These are phyloP conservation scores for Flagelloscypha sp. DNA, from an alignment of 768 basidiomycete species.

Conservation along the genomic window DNA sequence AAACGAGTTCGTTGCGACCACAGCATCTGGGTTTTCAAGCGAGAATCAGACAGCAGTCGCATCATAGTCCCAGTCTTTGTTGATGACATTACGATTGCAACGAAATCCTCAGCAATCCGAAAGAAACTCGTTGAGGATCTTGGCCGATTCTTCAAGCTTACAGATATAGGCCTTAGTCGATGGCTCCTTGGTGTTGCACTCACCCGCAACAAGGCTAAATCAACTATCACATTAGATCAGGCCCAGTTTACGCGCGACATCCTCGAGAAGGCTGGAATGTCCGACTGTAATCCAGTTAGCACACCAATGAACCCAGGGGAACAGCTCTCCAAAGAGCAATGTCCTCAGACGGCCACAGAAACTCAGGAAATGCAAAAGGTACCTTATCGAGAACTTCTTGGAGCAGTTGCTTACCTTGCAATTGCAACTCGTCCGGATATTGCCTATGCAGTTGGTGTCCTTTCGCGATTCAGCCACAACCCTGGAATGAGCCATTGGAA, in stretches of 20 bases:
- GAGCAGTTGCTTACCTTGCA: constrained; percentile 22
- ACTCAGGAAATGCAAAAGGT: constrained; percentile 14
- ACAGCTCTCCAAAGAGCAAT: constrained; percentile 13
- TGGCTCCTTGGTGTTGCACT: constrained; percentile 25
- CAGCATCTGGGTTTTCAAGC: constrained; percentile 20
- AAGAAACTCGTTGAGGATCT: constrained; percentile 18
- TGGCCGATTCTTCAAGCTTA: constrained; percentile 17
- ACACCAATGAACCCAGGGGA: constrained; percentile 23
- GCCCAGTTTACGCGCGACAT: constrained; percentile 17
- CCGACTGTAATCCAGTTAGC: constrained; percentile 19
- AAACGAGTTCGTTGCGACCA: constrained; percentile 16
- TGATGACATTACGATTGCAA: constrained; percentile 23
- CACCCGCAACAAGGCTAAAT: constrained; percentile 10
- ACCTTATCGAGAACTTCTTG: constrained; percentile 23
- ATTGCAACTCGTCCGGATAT: constrained; percentile 21
- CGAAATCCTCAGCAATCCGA: constrained; percentile 10
- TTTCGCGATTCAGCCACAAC: constrained; percentile 17
- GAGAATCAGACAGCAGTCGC: constrained; percentile 12
- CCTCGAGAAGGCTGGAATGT: constrained; percentile 18
- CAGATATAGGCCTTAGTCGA: constrained; percentile 18
- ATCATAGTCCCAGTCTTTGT: constrained; percentile 24
- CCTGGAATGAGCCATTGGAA: constrained; percentile 26
- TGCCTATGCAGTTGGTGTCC: constrained; percentile 13
- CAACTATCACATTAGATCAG: constrained; percentile 20
- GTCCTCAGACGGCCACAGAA: constrained; percentile 16